These are phyloP conservation scores for Alternaria rosae DNA, from an alignment of 2,329 filamentous ascomycete genomes.

Conservation along the genomic window DNA sequence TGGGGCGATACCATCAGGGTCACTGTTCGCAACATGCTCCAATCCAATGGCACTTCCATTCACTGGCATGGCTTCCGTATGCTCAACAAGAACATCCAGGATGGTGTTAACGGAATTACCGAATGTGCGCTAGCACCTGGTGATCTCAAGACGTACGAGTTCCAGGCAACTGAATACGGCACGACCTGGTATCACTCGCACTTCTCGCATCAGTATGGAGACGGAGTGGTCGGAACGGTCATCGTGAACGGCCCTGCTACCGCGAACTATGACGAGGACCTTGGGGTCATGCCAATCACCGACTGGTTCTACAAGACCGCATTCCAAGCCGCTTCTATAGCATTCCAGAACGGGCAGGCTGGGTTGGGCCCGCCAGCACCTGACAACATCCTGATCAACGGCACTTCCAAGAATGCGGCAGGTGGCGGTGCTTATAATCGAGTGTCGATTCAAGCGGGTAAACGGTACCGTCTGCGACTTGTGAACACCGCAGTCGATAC, in stretches of 20 bases:
- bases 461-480: conserved; percentile 64
- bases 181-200: conserved; percentile 53
- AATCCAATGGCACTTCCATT: conserved; percentile 67
- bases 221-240: conserved; percentile 50
- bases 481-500: conserved; percentile 58
- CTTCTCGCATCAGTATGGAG: conserved; percentile 53
- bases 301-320: conserved; percentile 55
- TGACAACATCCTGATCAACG: conserved; percentile 61
- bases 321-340: conserved; percentile 36
- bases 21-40: conserved; percentile 62
- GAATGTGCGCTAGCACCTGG: conserved; percentile 60
- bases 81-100: conserved; percentile 60
- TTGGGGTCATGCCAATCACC: conserved; percentile 31
- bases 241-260: conserved; percentile 42
- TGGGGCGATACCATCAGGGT: conserved; percentile 43
- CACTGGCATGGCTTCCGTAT: conserved; percentile 70
- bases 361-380: conserved; percentile 40
- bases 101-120: conserved; percentile 60
- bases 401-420: conserved; percentile 61
- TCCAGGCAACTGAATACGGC: conserved; percentile 42
- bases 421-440: conserved; percentile 42
- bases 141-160: conserved; percentile 38
- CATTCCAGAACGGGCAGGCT: conserved; percentile 26
- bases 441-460: conserved; percentile 48
- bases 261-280: conserved; percentile 40